A percentile compares a stretch with the other conserved stretches of the same genome.
phyloP scores from a whole-genome alignment of 495 filamentous ascomycete species.

The Bacidia rubella region DNA sequence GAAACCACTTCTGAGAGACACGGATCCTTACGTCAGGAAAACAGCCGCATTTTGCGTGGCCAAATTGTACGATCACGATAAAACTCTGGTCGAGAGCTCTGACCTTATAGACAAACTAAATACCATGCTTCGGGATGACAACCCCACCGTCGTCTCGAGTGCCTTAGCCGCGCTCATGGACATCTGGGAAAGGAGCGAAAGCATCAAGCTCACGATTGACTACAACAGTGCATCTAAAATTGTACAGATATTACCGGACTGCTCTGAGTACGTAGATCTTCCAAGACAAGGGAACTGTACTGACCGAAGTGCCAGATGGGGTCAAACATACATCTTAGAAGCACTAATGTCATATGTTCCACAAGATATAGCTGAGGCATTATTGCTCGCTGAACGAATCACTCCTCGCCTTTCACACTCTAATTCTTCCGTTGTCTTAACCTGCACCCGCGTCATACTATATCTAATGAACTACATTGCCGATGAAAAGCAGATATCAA shows the following conservation, averaged over 20 bases:
- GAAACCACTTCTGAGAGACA: constrained; percentile 70
- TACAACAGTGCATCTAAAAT: constrained; percentile 95
- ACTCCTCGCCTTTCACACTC: constrained; percentile 87
- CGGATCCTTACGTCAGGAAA: constrained; percentile 94
- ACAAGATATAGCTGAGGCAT: constrained; percentile 75
- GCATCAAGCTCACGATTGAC: constrained; percentile 95
- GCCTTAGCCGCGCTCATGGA: constrained; percentile 88
- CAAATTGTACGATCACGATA: constrained; percentile 95
- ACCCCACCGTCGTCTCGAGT: constrained; percentile 92
- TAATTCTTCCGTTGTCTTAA: constrained; percentile 92
- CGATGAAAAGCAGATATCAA: constrained; percentile 80
- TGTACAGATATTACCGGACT: constrained; percentile 89
- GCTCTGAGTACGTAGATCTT: constrained; percentile 67
- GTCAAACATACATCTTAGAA: constrained; percentile 96
- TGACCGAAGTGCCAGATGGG: constrained; percentile 53
- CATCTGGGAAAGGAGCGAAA: constrained; percentile 96
- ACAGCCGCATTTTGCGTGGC: constrained; percentile 94
- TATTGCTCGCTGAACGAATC: constrained; percentile 83
- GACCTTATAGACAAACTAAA: constrained; percentile 92
- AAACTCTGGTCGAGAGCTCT: constrained; percentile 72
- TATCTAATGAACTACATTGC: constrained; percentile 99
- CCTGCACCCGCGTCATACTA: constrained; percentile 86
- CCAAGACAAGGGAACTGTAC: neutral
- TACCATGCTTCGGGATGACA: constrained; percentile 80
- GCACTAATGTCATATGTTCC: constrained; percentile 97